Conservation (phyloP, 768 basidiomycete genomes). For the Amanita jacksonii region DNA sequence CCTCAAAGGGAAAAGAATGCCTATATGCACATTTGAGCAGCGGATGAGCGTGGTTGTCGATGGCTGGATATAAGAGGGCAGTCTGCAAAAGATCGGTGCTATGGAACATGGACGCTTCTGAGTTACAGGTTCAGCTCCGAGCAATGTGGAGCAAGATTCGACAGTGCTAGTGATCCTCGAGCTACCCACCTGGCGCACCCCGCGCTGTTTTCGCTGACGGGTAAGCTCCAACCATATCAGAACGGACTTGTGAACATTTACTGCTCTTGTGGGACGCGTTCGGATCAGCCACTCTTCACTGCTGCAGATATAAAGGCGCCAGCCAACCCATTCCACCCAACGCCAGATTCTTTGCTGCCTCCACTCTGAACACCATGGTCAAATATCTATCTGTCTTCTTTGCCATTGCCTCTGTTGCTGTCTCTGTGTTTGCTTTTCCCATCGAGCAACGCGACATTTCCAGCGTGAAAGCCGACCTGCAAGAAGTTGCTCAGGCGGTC, state of each 20-base stretch:
- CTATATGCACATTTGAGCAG: constrained; percentile 42
- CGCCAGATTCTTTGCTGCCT: neutral
- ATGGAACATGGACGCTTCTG: too few relatives aligned
- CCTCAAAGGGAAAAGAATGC: constrained; percentile 45
- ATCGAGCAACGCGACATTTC: constrained; percentile 1
- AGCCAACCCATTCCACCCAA: too few relatives aligned
- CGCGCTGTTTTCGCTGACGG: too few relatives aligned
- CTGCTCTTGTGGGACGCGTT: too few relatives aligned
- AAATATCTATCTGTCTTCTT: constrained; percentile 4
- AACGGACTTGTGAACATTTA: too few relatives aligned
- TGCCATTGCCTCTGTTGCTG: neutral
- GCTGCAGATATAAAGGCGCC: neutral
- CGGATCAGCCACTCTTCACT: too few relatives aligned
- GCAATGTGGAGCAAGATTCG: too few relatives aligned
- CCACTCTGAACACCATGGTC: neutral
- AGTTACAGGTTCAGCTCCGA: too few relatives aligned
- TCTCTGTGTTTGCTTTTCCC: constrained; percentile 2
- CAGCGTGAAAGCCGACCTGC: neutral
- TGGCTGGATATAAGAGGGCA: constrained; percentile 37
- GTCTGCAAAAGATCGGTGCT: constrained; percentile 16
- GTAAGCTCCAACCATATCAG: too few relatives aligned
- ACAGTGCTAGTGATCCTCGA: too few relatives aligned
- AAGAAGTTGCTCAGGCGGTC: neutral
- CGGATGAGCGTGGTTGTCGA: constrained; percentile 78
- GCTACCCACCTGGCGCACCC: too few relatives aligned